phyloP scores from a whole-genome alignment of 108 stramenopile genomes.

The Fragilaria radians region DNA sequence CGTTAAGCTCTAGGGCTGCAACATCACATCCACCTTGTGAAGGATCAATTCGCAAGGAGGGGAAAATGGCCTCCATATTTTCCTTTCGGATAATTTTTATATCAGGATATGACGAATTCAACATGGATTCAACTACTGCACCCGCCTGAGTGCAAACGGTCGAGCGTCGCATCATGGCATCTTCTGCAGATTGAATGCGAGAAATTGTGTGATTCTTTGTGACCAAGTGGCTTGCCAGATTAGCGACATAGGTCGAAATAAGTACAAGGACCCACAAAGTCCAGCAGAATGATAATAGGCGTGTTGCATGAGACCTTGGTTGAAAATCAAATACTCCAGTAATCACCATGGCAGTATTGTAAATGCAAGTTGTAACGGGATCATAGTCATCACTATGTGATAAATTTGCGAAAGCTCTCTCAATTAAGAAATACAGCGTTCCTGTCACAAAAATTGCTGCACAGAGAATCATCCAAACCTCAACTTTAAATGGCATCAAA shows the following conservation, averaged over 20 bases:
- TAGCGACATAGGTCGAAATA: slow-evolving; percentile 19
- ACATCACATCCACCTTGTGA: slow-evolving; percentile 9
- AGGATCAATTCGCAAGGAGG: slow-evolving; percentile 6
- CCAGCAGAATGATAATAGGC: not conserved
- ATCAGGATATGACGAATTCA: slow-evolving; percentile 4
- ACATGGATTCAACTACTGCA: not conserved
- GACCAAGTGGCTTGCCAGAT: slow-evolving; percentile 18
- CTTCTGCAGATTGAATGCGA: not conserved
- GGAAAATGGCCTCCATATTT: not conserved
- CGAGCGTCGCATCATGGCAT: not conserved
- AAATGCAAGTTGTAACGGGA: slow-evolving; percentile 5
- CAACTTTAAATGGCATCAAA: slow-evolving; percentile 12
- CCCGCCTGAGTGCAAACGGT: slow-evolving; percentile 8
- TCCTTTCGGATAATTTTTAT: not conserved
- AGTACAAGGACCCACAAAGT: slow-evolving; percentile 21
- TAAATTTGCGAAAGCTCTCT: slow-evolving; percentile 3
- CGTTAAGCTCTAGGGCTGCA: slow-evolving; percentile 1
- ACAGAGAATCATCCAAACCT: slow-evolving; percentile 16
- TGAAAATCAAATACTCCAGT: slow-evolving; percentile 14
- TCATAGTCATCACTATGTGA: not conserved
- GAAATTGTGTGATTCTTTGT: not conserved
- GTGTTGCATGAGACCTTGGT: slow-evolving; percentile 1
- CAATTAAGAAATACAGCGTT: slow-evolving; percentile 11
- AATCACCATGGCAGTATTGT: slow-evolving; percentile 8
- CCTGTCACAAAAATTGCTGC: slow-evolving; percentile 18